These are phyloP conservation scores for Prunus yedoensis DNA, from an alignment of 331 rosid species.

Conservation along the genomic window DNA sequence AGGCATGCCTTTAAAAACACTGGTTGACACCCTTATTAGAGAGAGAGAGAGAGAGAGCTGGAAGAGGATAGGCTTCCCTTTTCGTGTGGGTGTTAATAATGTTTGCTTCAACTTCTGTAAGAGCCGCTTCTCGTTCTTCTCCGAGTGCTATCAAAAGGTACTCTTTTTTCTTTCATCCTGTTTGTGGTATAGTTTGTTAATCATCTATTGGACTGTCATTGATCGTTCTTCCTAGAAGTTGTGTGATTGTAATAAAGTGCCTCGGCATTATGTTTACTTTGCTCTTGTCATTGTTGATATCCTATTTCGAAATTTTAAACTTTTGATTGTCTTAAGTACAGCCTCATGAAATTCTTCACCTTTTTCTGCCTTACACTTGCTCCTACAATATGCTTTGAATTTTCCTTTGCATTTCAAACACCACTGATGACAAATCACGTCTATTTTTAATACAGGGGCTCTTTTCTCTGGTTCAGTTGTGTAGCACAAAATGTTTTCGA, in stretches of 20 bases:
- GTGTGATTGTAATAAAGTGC: neutral
- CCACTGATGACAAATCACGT: neutral
- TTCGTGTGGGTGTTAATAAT: too few species aligned
- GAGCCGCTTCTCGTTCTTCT: neutral
- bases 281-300: too few species aligned
- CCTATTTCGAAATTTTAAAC: neutral
- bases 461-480: conserved; percentile 25
- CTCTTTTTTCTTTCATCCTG: neutral
- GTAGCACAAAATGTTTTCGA: conserved; percentile 35
- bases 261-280: too few species aligned
- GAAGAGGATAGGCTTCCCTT: too few species aligned
- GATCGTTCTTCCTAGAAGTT: neutral
- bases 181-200: neutral
- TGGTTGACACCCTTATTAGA: too few species aligned
- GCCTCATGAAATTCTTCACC: too few species aligned
- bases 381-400: too few species aligned
- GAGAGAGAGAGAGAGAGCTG: too few species aligned
- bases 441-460: conserved; percentile 47
- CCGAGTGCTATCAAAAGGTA: neutral
- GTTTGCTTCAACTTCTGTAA: neutral
- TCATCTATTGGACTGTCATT: neutral
- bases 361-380: too few species aligned
- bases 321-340: neutral
- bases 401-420: too few species aligned
- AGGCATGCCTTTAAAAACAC: too few species aligned